phyloP scores from a whole-genome alignment of 495 filamentous ascomycete species.

The Penicillium daleae region DNA sequence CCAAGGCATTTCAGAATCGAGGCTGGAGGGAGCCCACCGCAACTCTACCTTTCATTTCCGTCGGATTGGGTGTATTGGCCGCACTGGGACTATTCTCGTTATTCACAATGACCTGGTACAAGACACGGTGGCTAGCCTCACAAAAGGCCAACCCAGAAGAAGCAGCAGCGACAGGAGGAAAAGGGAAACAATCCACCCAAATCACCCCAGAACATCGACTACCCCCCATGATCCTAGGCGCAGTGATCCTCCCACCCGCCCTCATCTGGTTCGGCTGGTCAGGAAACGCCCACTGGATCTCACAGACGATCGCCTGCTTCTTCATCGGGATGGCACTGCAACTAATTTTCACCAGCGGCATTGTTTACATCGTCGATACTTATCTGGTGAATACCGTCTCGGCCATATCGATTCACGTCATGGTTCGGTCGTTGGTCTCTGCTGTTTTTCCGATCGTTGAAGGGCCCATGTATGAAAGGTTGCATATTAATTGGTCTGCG shows the following conservation, averaged over 20 bases:
- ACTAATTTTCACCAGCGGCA: conserved; percentile 34
- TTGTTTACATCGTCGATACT: conserved; percentile 59
- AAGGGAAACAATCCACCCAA: neutral
- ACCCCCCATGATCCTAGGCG: conserved; percentile 55
- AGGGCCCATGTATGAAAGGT: conserved; percentile 27
- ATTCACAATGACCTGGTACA: conserved; percentile 35
- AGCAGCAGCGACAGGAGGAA: too few relatives aligned
- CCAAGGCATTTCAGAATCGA: conserved; percentile 50
- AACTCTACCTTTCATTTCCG: conserved; percentile 55
- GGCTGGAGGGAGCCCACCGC: conserved; percentile 43
- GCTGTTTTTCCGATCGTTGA: conserved; percentile 40
- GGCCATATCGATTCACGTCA: conserved; percentile 65
- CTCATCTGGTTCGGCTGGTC: conserved; percentile 64
- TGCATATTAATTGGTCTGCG: conserved; percentile 64
- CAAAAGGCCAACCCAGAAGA: conserved; percentile 5
- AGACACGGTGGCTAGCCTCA: conserved; percentile 19
- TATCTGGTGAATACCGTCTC: conserved; percentile 55
- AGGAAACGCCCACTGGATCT: conserved; percentile 25
- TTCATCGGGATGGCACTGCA: conserved; percentile 33
- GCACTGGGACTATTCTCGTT: conserved; percentile 26
- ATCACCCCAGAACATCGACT: conserved; percentile 55
- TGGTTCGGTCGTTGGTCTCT: conserved; percentile 60
- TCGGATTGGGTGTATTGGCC: conserved; percentile 46
- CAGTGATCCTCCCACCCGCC: conserved; percentile 52
- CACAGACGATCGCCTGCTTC: conserved; percentile 33